These are phyloP conservation scores for Gentiana macrophylla DNA, from an alignment of 257 asterid genomes.

Conservation along the genomic window DNA sequence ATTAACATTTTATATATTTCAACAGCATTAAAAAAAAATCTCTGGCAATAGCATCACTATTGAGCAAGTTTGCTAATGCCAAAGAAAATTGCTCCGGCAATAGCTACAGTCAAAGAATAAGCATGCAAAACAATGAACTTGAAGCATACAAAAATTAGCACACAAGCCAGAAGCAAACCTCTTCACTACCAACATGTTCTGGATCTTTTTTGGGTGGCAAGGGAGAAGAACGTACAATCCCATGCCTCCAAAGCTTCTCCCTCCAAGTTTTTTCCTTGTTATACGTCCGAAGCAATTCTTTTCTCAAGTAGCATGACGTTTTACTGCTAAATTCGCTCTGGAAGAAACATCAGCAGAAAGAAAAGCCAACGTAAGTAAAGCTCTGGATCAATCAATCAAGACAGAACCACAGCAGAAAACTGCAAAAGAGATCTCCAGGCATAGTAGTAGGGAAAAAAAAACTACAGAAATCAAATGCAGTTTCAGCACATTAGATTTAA, in stretches of 20 bases:
- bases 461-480: neutral
- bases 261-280: conserved; percentile 67
- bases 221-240: conserved; percentile 55
- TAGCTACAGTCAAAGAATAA: no score
- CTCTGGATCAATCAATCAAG: neutral
- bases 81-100: no score
- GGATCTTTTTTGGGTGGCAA: conserved; percentile 61
- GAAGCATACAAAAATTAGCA: no score
- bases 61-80: no score
- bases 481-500: neutral
- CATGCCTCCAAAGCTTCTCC: conserved; percentile 77
- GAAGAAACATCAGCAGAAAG: conserved; percentile 11
- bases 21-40: no score
- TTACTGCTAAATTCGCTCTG: conserved; percentile 60
- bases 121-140: no score
- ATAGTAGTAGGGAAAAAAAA: neutral
- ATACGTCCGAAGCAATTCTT: conserved; percentile 62
- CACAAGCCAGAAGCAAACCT: conserved; percentile 31
- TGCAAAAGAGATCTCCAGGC: neutral
- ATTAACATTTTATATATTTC: no score
- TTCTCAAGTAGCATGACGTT: conserved; percentile 48
- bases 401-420: neutral
- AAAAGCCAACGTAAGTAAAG: conserved; percentile 10
- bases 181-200: conserved; percentile 73
- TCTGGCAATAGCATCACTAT: no score